Evolutionary conservation across 768 basidiomycete genomes (phyloP).

Genomic region (Arthromyces matolae): DNA sequence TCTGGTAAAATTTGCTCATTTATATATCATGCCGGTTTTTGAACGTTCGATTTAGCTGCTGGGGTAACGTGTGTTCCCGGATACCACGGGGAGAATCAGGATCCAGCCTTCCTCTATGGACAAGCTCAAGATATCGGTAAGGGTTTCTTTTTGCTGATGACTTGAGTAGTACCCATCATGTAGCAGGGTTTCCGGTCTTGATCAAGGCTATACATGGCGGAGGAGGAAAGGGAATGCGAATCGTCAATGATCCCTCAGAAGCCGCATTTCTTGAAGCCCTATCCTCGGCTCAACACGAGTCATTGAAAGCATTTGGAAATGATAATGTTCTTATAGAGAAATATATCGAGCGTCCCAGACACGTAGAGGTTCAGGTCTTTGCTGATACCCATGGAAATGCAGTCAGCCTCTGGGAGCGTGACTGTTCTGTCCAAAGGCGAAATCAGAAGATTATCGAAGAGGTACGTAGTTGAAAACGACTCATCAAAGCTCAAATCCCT

Average conservation of each 20-base stretch:
- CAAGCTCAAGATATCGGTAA: constrained; percentile 71
- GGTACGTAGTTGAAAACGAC: constrained; percentile 32
- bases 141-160: neutral
- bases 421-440: constrained; percentile 86
- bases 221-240: constrained; percentile 94
- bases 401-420: constrained; percentile 95
- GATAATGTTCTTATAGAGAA: constrained; percentile 86
- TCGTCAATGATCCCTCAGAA: constrained; percentile 53
- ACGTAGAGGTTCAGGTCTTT: constrained; percentile 94
- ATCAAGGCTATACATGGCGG: constrained; percentile 98
- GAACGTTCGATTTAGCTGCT: constrained; percentile 47
- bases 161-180: neutral
- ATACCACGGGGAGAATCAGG: constrained; percentile 85
- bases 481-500: neutral
- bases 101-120: constrained; percentile 61
- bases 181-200: constrained; percentile 77
- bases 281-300: constrained; percentile 85
- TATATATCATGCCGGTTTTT: neutral
- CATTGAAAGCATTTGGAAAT: constrained; percentile 83
- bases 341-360: constrained; percentile 81
- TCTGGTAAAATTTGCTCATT: constrained; percentile 41
- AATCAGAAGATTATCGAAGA: constrained; percentile 97
- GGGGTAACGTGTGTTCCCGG: constrained; percentile 93
- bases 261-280: constrained; percentile 77
- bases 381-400: constrained; percentile 76